Conservation (phyloP, 2,329 filamentous ascomycete genomes). For the Tolypocladium guangdongense region DNA sequence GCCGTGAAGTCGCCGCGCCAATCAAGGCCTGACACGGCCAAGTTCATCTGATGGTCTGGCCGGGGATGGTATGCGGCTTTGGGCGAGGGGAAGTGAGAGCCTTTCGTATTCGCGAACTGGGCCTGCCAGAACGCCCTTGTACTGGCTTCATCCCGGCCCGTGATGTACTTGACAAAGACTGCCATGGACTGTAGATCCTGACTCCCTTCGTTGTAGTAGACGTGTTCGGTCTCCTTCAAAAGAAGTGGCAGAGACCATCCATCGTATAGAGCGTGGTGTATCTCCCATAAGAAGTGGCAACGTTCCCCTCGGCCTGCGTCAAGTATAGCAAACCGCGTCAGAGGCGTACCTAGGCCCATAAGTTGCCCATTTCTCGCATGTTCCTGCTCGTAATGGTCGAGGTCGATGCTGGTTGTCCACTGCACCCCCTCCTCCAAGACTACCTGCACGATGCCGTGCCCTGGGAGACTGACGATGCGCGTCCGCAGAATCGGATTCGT, state of each 20-base stretch:
- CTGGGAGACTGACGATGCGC: constrained; percentile 5
- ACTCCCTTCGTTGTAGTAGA: constrained; percentile 5
- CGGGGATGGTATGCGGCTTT: constrained; percentile 2
- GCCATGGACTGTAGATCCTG: constrained; percentile 14
- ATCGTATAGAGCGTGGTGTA: constrained; percentile 37
- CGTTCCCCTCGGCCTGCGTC: not conserved
- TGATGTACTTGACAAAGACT: constrained; percentile 30
- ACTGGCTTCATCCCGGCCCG: constrained; percentile 13
- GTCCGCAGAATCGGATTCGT: constrained; percentile 7
- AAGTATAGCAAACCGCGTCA: constrained; percentile 6
- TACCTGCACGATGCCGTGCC: constrained; percentile 8
- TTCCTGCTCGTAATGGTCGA: not conserved
- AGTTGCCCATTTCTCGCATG: not conserved
- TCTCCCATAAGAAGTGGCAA: constrained; percentile 7
- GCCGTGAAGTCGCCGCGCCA: constrained; percentile 7
- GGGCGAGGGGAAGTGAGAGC: constrained; percentile 4
- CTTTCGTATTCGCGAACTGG: constrained; percentile 18
- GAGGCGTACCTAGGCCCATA: constrained; percentile 7
- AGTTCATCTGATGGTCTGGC: constrained; percentile 1
- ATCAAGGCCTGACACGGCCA: constrained; percentile 1
- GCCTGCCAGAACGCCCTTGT: constrained; percentile 28
- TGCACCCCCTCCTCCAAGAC: constrained; percentile 2
- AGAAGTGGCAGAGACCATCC: constrained; percentile 37
- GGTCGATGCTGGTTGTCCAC: not conserved
- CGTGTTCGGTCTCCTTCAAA: constrained; percentile 5